Base-by-base conservation (phyloP, 768 basidiomycete species). In the Podaxis pistillaris region DNA sequence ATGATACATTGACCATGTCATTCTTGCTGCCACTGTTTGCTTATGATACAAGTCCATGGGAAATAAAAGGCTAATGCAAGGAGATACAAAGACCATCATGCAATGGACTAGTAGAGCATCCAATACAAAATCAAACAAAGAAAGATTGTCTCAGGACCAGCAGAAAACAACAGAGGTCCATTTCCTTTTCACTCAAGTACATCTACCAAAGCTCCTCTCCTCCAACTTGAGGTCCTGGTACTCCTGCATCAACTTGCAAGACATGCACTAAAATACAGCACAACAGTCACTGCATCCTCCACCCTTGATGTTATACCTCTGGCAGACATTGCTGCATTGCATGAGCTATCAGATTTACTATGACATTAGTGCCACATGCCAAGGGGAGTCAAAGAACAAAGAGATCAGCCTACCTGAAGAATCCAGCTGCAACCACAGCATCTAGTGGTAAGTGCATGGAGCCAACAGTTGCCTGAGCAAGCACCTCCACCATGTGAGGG, bases 191-290 rank as follows among this genome's bases (percentile, higher is more conserved):
- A 4, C 22, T 37, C 19, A 54, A 54, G 30, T 33, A 54, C 28
- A 33, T 53, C 44, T 52, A 55, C 66, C 64, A 47, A 70, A 69
- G 60, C 75, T 78, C 63, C 72, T 69, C 70, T 83, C 82, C 66
- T 84, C 83, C 58, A 80, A 69, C 67, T 78, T 76, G 11, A 85
- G 64, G 63, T 85, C 83, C 36, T 75, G 73, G 30, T 72, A 72
- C 63, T 81, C 83, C 67, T 85, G 83, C 0, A 74, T 74, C 50
- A 85, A 78, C 12, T 75, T 75, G 68, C 84, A 86, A 17, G 83
- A 76, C 0, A 67, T 65, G 67, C 83, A 85, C 66, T 72, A 84
- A 22, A 70, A 75, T 0, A 78, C 69, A 4, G 75, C 60, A 44
- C 68, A 68, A 64, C 78, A 83, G 63, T 84, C 83, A 2, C 73